A percentile compares a stretch with the other conserved stretches of the same genome.
phyloP scores from a whole-genome alignment of 352 stramenopile genomes.

The Pythium sukuiense region DNA sequence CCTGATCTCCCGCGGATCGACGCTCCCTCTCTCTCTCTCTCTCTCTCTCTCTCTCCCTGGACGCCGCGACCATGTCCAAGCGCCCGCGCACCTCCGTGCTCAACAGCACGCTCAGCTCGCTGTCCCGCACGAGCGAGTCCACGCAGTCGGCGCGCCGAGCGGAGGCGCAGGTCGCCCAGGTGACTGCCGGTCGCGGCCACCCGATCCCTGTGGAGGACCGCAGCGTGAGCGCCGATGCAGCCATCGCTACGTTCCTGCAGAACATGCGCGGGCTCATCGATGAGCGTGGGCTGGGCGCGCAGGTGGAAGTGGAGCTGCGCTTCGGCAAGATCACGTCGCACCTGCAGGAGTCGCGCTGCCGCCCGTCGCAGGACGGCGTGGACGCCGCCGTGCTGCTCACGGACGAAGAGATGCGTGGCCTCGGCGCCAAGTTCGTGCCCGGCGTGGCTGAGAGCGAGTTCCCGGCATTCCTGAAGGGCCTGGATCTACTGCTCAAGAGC shows the following conservation, averaged over 20 bases:
- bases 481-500: constrained; percentile 68
- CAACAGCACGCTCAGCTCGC: constrained; percentile 69
- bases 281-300: constrained; percentile 72
- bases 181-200: constrained; percentile 70
- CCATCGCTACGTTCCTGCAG: constrained; percentile 82
- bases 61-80: constrained; percentile 56
- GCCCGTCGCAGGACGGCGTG: constrained; percentile 64
- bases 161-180: constrained; percentile 71
- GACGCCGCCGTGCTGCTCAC: constrained; percentile 73
- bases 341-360: constrained; percentile 71
- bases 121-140: constrained; percentile 78
- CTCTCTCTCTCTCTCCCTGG: background rate
- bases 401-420: constrained; percentile 74
- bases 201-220: constrained; percentile 71
- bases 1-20: background rate
- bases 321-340: constrained; percentile 81
- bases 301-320: constrained; percentile 83
- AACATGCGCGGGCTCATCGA: constrained; percentile 76
- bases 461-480: constrained; percentile 57
- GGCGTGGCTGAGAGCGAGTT: constrained; percentile 75
- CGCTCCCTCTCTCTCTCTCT: background rate
- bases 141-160: constrained; percentile 67
- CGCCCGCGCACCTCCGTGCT: constrained; percentile 44
- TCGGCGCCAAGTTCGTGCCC: constrained; percentile 79
- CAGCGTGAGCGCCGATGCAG: constrained; percentile 63